A percentile compares a stretch with the other conserved stretches of the same genome.
phyloP scores from a whole-genome alignment of 805 yeast species.

The Candida ascalaphidarum region DNA sequence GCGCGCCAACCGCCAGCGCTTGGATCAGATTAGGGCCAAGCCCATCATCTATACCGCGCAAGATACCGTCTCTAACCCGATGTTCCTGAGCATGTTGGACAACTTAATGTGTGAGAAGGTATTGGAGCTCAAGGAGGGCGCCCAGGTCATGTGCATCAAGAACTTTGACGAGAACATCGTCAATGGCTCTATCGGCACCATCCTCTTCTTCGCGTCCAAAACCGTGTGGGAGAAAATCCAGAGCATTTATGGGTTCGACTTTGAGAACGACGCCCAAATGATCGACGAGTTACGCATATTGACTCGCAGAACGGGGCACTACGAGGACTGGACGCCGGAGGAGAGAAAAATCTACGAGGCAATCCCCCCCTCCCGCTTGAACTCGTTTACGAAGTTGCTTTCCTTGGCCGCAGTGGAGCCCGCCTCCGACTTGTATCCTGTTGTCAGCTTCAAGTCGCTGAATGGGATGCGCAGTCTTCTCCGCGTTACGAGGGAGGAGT shows the following conservation, averaged over 20 bases:
- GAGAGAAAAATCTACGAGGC: slow-evolving; percentile 8
- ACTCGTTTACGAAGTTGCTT: slow-evolving; percentile 13
- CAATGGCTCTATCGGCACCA: slow-evolving; percentile 85
- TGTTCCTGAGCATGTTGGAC: slow-evolving; percentile 32
- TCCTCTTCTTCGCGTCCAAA: slow-evolving; percentile 42
- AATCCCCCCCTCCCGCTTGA: slow-evolving; percentile 15
- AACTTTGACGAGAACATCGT: slow-evolving; percentile 70
- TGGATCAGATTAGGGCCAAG: slow-evolving; percentile 37
- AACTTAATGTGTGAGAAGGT: slow-evolving; percentile 63
- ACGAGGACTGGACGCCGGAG: slow-evolving; percentile 8
- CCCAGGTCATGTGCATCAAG: slow-evolving; percentile 91
- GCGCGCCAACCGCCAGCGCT: slow-evolving; percentile 46
- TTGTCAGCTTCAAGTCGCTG: slow-evolving; percentile 37
- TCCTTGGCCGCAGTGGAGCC: slow-evolving; percentile 13
- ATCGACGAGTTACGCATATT: slow-evolving; percentile 15
- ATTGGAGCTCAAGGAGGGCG: slow-evolving; percentile 66
- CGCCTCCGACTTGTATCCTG: slow-evolving; percentile 24
- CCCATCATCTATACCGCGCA: slow-evolving; percentile 31
- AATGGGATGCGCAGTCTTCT: slow-evolving; percentile 18
- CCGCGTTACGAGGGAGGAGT: slow-evolving; percentile 24
- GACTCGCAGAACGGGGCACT: slow-evolving; percentile 14
- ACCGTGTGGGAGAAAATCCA: slow-evolving; percentile 14
- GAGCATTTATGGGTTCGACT: slow-evolving; percentile 12
- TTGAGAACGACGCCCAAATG: slow-evolving; percentile 10
- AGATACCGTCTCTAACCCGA: slow-evolving; percentile 19